phyloP scores from a whole-genome alignment of 2,329 filamentous ascomycete genomes.

The Trichoderma sp. region DNA sequence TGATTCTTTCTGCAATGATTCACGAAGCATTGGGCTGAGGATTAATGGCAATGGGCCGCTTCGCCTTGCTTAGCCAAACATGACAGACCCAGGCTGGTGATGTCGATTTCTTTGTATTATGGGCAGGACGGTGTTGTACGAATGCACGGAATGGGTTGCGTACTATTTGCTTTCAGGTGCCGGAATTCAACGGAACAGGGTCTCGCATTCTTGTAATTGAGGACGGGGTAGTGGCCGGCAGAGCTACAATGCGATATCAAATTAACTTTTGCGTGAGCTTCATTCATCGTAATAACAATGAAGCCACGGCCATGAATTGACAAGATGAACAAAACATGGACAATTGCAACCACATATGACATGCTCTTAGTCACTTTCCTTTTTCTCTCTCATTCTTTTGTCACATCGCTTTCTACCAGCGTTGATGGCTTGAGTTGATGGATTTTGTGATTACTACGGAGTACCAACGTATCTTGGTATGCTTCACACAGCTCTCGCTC shows the following conservation, averaged over 20 bases:
- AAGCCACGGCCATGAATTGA: conserved; percentile 18
- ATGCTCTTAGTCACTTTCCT: neutral
- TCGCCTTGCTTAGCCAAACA: neutral
- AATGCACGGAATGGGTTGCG: conserved; percentile 43
- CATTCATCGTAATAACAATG: conserved; percentile 16
- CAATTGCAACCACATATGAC: neutral
- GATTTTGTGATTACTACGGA: neutral
- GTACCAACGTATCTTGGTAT: neutral
- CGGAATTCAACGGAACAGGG: conserved; percentile 39
- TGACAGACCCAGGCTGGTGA: conserved; percentile 22
- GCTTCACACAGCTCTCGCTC: neutral
- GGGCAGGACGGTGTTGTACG: conserved; percentile 46
- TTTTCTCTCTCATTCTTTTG: neutral
- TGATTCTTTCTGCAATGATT: conserved; percentile 17
- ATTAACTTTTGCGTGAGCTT: conserved; percentile 13
- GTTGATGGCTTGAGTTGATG: neutral
- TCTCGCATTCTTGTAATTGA: conserved; percentile 36
- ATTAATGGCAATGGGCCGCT: conserved; percentile 1
- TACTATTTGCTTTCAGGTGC: conserved; percentile 40
- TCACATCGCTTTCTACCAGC: neutral
- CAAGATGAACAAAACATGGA: neutral
- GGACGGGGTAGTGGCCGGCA: conserved; percentile 34
- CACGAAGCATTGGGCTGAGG: conserved; percentile 3
- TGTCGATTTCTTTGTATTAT: conserved; percentile 38
- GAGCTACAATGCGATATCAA: conserved; percentile 27